Percentiles rank a stretch among this genome's conserved stretches.
These are phyloP conservation scores for Vanderwaltozyma polyspora DNA, from an alignment of 805 yeast species.

Conservation along the genomic window DNA sequence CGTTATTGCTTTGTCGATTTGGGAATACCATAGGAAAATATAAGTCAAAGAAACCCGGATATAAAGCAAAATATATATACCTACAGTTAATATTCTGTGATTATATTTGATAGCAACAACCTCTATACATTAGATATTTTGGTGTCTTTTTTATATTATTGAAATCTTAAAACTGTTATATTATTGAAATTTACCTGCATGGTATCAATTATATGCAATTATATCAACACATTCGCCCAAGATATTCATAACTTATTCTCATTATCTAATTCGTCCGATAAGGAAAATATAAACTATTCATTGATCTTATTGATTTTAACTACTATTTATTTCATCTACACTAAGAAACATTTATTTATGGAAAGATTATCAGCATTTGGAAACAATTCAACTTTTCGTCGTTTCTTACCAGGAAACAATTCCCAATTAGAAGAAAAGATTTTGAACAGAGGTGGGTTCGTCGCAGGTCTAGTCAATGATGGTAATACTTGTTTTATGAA, in stretches of 20 bases:
- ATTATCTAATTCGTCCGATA: too few species aligned
- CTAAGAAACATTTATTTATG: conserved; percentile 6
- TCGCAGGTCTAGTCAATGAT: conserved; percentile 81
- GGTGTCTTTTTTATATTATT: too few species aligned
- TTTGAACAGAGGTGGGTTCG: conserved; percentile 52
- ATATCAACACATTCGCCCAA: not conserved
- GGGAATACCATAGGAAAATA: too few species aligned
- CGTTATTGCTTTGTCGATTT: too few species aligned
- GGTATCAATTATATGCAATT: not conserved
- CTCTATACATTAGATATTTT: too few species aligned
- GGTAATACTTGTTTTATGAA: conserved; percentile 96
- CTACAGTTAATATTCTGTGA: too few species aligned
- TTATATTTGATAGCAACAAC: too few species aligned
- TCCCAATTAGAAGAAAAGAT: conserved; percentile 24
- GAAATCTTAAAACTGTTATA: too few species aligned
- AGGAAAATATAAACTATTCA: too few species aligned
- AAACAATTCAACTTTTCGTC: conserved; percentile 3
- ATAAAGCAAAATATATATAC: too few species aligned
- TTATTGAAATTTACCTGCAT: not conserved
- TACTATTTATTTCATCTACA: conserved; percentile 6
- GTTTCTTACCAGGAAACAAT: conserved; percentile 1
- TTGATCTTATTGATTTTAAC: conserved; percentile 3
- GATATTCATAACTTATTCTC: not conserved
- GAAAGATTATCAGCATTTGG: conserved; percentile 7
- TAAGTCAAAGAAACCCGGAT: too few species aligned